Evolutionary conservation across 768 basidiomycete species (phyloP), one percentile per base, ranked within the genome.

Genomic region (Collybia nuda): DNA sequence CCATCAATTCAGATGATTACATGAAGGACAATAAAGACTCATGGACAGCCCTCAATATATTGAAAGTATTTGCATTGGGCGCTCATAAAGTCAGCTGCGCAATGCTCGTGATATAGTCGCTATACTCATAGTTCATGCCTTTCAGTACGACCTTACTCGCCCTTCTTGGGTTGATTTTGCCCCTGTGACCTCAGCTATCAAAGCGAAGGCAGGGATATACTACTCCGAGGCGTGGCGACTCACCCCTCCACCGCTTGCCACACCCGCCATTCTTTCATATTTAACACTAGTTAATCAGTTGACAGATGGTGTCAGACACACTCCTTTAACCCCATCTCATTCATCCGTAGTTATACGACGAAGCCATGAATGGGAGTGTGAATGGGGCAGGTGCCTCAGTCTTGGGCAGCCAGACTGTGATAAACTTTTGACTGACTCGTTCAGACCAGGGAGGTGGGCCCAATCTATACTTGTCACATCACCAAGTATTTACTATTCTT

Each of bases 261-360:
- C 81, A 6, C 84, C 89, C 14, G 89, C 88, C 3, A 86, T 91
- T 47, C 79, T 90, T 12, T 76, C 82, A 0, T 90, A 83, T 63
- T 71, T 89, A 35, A 78, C 81, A 1, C 69, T 88, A 5, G 71
- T 76, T 17, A 75, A 74, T 53, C 67, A 62, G 50, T 59, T 70
- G 32, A 50, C 67, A 19, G 61, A 63, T 24, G 56, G 55, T 15
- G 53, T 60, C 32, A 62, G 64, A 23, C 66, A 64, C 18, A 55
- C 68, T 6, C 64, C 64, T 19, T 53, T 67, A 11, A 68, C 69
- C 17, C 67, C 68, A 26, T 68, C 67, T 14, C 57, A 68, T 19
- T 59, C 63, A 12, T 56, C 62, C 9, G 59, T 58, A n/a, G 55
- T 55, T 5, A 61, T 55, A 4, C 56, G 63, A 15, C 58, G 64